Evolutionary conservation across 2,329 filamentous ascomycete genomes (phyloP), one percentile per base, ranked within the genome.

Genomic region (Aspergillus vadensis): DNA sequence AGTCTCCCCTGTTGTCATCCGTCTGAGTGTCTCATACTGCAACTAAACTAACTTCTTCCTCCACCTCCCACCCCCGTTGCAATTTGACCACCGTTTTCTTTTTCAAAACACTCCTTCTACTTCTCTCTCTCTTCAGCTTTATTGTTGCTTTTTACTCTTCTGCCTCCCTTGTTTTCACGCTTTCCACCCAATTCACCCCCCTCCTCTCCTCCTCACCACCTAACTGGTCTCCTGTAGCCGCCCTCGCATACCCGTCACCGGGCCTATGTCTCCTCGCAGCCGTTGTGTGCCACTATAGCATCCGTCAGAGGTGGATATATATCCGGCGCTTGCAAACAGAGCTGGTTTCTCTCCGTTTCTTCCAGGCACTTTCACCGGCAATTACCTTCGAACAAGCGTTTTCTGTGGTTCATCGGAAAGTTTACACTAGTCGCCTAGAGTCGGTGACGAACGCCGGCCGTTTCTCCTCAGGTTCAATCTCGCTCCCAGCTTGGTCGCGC

Each of bases 241-340:
- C 65, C 60, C 58, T 63, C 59, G 49, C 65, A 65, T 63, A 61
- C 47, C 53, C 32, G 32, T 60, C 57, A 50, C 43, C 41, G 39
- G 56, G 60, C 58, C 54, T 60, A 62, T 62, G 58, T 55, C 59
- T 51, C 54, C 57, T 58, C 59, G 55, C 53, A 58, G 47, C 57
- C 59, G 54, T 58, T 60, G 54, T 38, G 52, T 58, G 49, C 57
- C 57, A 56, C 60, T 47, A 44, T 50, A 61, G 53, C 55, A 47
- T 41, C 64, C 27, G 58, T 49, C 49, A 57, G 51, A 61, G 58
- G 50, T 59, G 47, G 44, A 32, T 56, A 15, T 58, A 19, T 39
- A 52, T 49, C 27, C 58, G 48, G 50, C 53, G 47, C 44, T 61
- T 57, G 43, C 23, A 47, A 58, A 59, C 56, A 52, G 61, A 44